phyloP scores from a whole-genome alignment of 2,329 filamentous ascomycete genomes.

The Akanthomyces muscarius region DNA sequence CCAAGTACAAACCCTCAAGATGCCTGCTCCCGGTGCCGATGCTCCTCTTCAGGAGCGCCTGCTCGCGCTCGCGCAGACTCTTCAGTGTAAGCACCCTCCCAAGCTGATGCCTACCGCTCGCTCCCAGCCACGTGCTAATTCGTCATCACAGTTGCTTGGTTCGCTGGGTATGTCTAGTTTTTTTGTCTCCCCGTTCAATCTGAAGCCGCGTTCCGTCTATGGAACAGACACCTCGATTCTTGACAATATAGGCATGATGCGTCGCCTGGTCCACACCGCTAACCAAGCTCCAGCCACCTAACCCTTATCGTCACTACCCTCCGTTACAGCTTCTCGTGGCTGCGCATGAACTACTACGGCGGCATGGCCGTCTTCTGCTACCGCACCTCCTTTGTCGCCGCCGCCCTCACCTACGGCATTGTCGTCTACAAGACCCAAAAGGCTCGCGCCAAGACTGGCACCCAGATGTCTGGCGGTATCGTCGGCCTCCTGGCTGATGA shows the following conservation, averaged over 20 bases:
- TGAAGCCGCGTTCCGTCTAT: neutral
- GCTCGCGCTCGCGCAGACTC: constrained; percentile 74
- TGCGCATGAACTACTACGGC: constrained; percentile 83
- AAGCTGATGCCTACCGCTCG: constrained; percentile 25
- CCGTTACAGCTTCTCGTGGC: constrained; percentile 80
- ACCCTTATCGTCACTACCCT: constrained; percentile 77
- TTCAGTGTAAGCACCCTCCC: constrained; percentile 70
- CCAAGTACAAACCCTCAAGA: neutral
- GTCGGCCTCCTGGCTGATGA: constrained; percentile 76
- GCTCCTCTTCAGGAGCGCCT: constrained; percentile 72
- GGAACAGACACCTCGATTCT: constrained; percentile 6
- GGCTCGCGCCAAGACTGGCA: constrained; percentile 72
- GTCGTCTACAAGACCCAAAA: constrained; percentile 98
- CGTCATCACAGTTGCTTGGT: constrained; percentile 64
- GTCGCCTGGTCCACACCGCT: constrained; percentile 15
- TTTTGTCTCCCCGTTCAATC: constrained; percentile 6
- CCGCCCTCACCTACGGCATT: constrained; percentile 91
- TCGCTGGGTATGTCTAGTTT: constrained; percentile 63
- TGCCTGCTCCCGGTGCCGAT: constrained; percentile 36
- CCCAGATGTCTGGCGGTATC: constrained; percentile 54
- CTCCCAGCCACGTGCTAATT: constrained; percentile 31
- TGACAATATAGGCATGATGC: neutral
- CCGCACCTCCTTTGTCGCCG: constrained; percentile 83
- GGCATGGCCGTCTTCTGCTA: constrained; percentile 78
- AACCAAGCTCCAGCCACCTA: constrained; percentile 61